A percentile compares a stretch with the other conserved stretches of the same genome.
These are phyloP conservation scores for Rubroshorea leprosula DNA, from an alignment of 345 rosid species.

Conservation along the genomic window DNA sequence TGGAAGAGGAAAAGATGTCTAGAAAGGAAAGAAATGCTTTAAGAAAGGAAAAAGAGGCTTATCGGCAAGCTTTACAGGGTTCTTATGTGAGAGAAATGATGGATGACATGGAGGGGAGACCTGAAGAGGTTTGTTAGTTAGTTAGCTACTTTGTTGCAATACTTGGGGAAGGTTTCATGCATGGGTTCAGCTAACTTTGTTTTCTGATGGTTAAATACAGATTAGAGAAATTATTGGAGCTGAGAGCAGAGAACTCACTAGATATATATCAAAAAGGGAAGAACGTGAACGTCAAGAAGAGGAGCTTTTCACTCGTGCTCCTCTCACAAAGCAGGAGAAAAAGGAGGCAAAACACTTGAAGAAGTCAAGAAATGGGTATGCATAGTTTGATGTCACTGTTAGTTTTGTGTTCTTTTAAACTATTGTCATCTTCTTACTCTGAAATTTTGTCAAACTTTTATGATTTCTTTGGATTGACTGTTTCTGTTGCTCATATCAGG, in stretches of 20 bases:
- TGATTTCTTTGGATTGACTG: slow-evolving; percentile 11
- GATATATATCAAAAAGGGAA: slow-evolving; percentile 52
- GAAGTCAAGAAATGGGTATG: slow-evolving; percentile 84
- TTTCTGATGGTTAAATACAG: slow-evolving; percentile 32
- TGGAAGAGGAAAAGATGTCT: slow-evolving; percentile 75
- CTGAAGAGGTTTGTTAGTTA: slow-evolving; percentile 63
- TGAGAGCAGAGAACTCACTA: slow-evolving; percentile 62
- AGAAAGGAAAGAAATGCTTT: slow-evolving; percentile 62
- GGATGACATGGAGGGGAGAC: slow-evolving; percentile 75
- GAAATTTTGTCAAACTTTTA: not conserved
- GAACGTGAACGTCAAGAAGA: slow-evolving; percentile 67
- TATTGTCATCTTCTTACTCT: not conserved
- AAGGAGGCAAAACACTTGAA: slow-evolving; percentile 58
- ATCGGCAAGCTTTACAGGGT: slow-evolving; percentile 48
- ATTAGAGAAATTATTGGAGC: slow-evolving; percentile 54
- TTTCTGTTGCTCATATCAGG: slow-evolving; percentile 38
- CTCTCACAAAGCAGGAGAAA: slow-evolving; percentile 67
- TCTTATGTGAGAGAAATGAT: slow-evolving; percentile 58
- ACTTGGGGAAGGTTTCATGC: not conserved
- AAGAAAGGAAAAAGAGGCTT: slow-evolving; percentile 60
- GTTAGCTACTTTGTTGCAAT: slow-evolving; percentile 8
- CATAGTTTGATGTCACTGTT: slow-evolving; percentile 1
- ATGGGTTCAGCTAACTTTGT: slow-evolving; percentile 13
- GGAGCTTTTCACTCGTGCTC: slow-evolving; percentile 70
- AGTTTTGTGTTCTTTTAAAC: slow-evolving; percentile 1